Base-by-base conservation (phyloP, 257 asterid species). In the Parsonsia alboflavescens region DNA sequence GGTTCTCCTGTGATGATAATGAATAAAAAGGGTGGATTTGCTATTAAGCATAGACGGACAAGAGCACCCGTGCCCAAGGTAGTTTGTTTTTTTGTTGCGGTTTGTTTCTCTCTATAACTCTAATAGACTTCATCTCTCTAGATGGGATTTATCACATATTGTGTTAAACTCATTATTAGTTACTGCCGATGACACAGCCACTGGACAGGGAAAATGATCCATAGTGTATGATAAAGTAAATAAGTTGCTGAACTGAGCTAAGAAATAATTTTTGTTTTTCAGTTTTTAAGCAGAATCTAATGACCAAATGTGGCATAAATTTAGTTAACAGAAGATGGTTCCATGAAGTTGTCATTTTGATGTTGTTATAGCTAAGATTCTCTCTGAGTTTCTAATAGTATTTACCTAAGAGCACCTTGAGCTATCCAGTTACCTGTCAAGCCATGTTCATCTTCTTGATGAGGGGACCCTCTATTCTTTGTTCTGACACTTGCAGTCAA, bases 1-100 rank as follows among this genome's bases (percentile, higher is more conserved):
- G 86, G 77, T 80, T 84, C 48, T 66, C 96, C 96, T 0, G 85
- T 94, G 39, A 24, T 86, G 66, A 44, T 94, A 79, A 89, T 72
- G 87, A 88, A 88, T 73, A 86, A 88, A 24, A 89, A 78, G 76
- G 78, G 77, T 44, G 90, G 97, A 49, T 93, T 90, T 84, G 53
- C 89, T 70, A 75, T 93, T 75, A 88, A 80, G 82, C 90, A 92
- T 73, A 83, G 93, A 71, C 85, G 93, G 72, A 78, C 82, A 48
- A 86, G 81, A 58, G 93, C 89, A 69, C 76, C 90, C 52, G 91
- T 93, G 13, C 98, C 98, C 53, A 93, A 90, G 97, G 97, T 89
- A 79, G 75, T 61, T 64, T 52, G n/a, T 74, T 21, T 2, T 17
- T 62, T 63, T 63, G 45, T 74, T 22, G 16, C 46, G n/a, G 45